Evolutionary conservation across 345 rosid genomes (phyloP), one percentile per base, ranked within the genome.

Genomic region (Corchorus capsularis): DNA sequence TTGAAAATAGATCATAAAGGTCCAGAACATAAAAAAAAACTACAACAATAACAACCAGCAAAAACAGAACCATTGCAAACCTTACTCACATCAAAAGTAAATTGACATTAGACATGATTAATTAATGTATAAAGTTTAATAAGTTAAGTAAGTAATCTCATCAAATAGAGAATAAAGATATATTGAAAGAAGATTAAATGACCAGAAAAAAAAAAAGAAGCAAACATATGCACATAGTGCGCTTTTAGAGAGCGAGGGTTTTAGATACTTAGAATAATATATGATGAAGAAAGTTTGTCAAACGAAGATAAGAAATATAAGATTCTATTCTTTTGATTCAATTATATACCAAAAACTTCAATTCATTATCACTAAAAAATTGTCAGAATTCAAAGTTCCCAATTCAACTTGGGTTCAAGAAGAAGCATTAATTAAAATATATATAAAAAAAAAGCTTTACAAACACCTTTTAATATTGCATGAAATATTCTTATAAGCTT

Each of bases 401-500:
- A 27, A 8, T 47, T 27, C 60, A 69, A 69, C 60, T 69, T 69
- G 22, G 46, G 5, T 19, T 10, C 4, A n/a, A 20, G 53, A 45
- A n/a, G 11, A n/a, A 6, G 57, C 7, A 69, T 8, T 12, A 69
- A 32, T 27, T 8, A 27, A 27, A 27, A 27, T 27, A 27, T 27
- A 27, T 0, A 27, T n/a, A 27, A 27, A 27, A 27, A 27, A 27
- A 27, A 27, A 27, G 27, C 27, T 27, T 27, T 27, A 27, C 27
- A 27, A 10, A 54, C 27, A 53, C 20, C 57, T 14, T 49, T 17
- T 20, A 22, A 20, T 16, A 10, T 71, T 39, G 52, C 27, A 19
- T 56, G 61, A 71, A 71, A 71, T 46, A 56, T 59, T 71, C 75
- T 71, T 13, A 19, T 67, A 16, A 60, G 56, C 65, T 72, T 72